Evolutionary conservation across 768 basidiomycete species (phyloP).

Genomic region (Pleurotus tuber-regium): DNA sequence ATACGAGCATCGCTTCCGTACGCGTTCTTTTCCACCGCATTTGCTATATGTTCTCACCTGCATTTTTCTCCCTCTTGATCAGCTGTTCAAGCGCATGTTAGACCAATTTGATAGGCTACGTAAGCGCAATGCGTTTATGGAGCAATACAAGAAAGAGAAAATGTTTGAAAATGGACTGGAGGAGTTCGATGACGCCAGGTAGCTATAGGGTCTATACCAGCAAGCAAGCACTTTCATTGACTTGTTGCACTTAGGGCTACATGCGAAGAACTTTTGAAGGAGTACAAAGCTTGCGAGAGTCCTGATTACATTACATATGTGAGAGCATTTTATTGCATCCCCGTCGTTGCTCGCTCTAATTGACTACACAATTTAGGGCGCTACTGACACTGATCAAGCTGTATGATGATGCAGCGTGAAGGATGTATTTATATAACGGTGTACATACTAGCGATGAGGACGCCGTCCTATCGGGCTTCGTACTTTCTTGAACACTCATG

Average conservation of each 20-base stretch:
- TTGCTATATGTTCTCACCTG: not conserved
- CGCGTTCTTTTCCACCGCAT: constrained; percentile 24
- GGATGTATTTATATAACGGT: too few species aligned
- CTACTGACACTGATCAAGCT: too few species aligned
- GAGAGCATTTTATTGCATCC: too few species aligned
- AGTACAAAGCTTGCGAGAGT: constrained; percentile 96
- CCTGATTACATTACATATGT: constrained; percentile 92
- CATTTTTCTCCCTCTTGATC: constrained; percentile 10
- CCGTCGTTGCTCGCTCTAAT: too few species aligned
- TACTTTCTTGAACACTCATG: too few species aligned
- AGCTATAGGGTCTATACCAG: constrained; percentile 16
- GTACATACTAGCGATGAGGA: too few species aligned
- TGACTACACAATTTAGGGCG: too few species aligned
- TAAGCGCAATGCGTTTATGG: constrained; percentile 91
- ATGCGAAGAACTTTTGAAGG: constrained; percentile 84
- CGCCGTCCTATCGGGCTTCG: too few species aligned
- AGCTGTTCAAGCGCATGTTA: constrained; percentile 95
- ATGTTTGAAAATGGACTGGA: constrained; percentile 92
- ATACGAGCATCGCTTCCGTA: constrained; percentile 97
- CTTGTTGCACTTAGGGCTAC: constrained; percentile 54
- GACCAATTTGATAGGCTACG: constrained; percentile 90
- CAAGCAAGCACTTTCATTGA: not conserved
- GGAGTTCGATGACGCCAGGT: constrained; percentile 98
- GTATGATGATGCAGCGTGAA: too few species aligned
- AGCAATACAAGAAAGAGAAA: constrained; percentile 96